A percentile compares a stretch with the other conserved stretches of the same genome.
Evolutionary conservation across 495 filamentous ascomycete genomes (phyloP).

Genomic region (Hypoxylon fragiforme): DNA sequence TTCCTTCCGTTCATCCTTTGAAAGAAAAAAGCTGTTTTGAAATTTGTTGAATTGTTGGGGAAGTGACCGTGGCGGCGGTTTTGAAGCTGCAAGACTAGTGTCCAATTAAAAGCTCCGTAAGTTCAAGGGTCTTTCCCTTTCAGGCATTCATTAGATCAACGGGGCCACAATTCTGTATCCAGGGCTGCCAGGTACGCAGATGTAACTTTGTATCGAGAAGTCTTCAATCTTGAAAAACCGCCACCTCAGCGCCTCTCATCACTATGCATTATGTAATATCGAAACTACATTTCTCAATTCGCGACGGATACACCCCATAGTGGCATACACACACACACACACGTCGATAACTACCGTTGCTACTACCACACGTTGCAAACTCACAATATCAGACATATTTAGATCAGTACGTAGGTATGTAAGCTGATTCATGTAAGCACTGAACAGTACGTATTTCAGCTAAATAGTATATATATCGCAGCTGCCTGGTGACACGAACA

Average conservation of each 20-base stretch:
- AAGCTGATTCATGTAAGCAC: too few relatives aligned
- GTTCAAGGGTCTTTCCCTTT: slow-evolving; percentile 33
- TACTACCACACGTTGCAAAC: neutral
- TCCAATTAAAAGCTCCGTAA: slow-evolving; percentile 24
- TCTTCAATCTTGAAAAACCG: too few relatives aligned
- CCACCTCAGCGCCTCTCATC: too few relatives aligned
- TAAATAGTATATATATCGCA: slow-evolving; percentile 18
- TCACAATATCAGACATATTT: too few relatives aligned
- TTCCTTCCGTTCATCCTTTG: slow-evolving; percentile 15
- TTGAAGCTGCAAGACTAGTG: slow-evolving; percentile 19
- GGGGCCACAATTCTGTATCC: slow-evolving; percentile 17
- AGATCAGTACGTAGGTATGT: too few relatives aligned
- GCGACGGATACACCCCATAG: too few relatives aligned
- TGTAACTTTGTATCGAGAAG: slow-evolving; percentile 5
- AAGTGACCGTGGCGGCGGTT: slow-evolving; percentile 30
- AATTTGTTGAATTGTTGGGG: slow-evolving; percentile 47
- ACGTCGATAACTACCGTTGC: neutral
- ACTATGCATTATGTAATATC: too few relatives aligned
- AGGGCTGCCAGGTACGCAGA: neutral
- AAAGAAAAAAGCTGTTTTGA: slow-evolving; percentile 20
- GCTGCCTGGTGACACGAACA: slow-evolving; percentile 12
- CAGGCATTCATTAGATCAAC: slow-evolving; percentile 22
- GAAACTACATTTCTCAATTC: too few relatives aligned
- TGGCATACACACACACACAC: too few relatives aligned
- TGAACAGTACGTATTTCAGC: too few relatives aligned